Evolutionary conservation across 768 basidiomycete species (phyloP).

Genomic region (Pleurotus tuber-regium): DNA sequence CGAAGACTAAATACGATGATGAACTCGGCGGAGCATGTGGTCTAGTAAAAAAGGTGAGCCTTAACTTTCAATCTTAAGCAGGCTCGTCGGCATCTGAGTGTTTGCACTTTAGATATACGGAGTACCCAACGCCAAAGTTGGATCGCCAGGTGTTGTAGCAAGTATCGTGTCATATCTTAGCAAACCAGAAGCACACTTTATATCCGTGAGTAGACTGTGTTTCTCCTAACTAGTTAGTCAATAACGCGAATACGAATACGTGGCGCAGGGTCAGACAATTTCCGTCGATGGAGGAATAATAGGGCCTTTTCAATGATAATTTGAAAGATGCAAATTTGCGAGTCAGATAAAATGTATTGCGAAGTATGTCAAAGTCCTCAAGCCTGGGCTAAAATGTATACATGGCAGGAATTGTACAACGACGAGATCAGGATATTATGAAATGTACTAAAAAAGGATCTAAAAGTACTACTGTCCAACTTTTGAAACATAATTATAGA

Average conservation of each 20-base stretch:
- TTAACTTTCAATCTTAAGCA: neutral
- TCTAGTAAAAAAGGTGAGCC: slow-evolving; percentile 1
- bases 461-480: too few species aligned
- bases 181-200: slow-evolving; percentile 30
- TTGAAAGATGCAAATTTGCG: too few species aligned
- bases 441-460: too few species aligned
- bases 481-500: too few species aligned
- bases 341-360: too few species aligned
- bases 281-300: slow-evolving; percentile 9
- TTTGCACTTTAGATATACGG: neutral
- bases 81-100: neutral
- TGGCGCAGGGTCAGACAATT: slow-evolving; percentile 4
- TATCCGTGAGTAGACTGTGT: slow-evolving; percentile 23
- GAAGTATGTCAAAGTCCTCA: too few species aligned
- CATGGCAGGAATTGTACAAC: too few species aligned
- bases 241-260: neutral
- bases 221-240: neutral
- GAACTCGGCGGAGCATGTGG: neutral
- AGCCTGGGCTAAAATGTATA: too few species aligned
- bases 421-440: too few species aligned
- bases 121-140: slow-evolving; percentile 19
- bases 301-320: neutral
- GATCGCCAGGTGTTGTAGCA: slow-evolving; percentile 30
- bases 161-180: slow-evolving; percentile 34
- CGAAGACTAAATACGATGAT: neutral